These are phyloP conservation scores for Beauveria sp. DNA, from an alignment of 2,329 filamentous ascomycete species.

Conservation along the genomic window DNA sequence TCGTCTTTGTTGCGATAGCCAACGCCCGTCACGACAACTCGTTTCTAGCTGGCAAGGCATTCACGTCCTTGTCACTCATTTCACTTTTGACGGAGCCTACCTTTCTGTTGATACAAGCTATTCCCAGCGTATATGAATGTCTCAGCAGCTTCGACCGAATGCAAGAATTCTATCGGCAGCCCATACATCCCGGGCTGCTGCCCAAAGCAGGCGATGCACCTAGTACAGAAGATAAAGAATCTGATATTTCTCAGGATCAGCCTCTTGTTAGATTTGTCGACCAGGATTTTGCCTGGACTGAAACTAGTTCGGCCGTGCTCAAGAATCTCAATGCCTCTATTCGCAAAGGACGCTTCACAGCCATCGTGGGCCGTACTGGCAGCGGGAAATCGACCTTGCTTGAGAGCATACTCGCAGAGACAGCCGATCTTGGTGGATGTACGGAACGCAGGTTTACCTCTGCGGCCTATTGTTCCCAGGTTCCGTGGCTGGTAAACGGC, in stretches of 20 bases:
- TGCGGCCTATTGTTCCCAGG: slow-evolving; percentile 15
- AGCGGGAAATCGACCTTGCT: slow-evolving; percentile 15
- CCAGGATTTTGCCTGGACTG: background rate
- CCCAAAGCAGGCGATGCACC: too few species aligned
- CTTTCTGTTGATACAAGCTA: slow-evolving; percentile 11
- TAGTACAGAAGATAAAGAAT: background rate
- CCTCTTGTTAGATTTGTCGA: background rate
- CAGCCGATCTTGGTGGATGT: background rate
- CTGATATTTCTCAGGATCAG: background rate
- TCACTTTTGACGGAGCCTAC: slow-evolving; percentile 14
- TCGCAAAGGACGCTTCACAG: background rate
- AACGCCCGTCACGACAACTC: slow-evolving; percentile 11
- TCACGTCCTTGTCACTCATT: slow-evolving; percentile 21
- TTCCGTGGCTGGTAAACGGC: slow-evolving; percentile 14
- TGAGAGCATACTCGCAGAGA: slow-evolving; percentile 14
- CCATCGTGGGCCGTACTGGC: slow-evolving; percentile 8
- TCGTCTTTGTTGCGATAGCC: background rate
- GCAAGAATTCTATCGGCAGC: slow-evolving; percentile 13
- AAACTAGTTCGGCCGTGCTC: background rate
- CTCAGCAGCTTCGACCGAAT: slow-evolving; percentile 20
- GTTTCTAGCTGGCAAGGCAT: slow-evolving; percentile 14
- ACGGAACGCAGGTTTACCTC: background rate
- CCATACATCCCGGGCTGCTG: background rate
- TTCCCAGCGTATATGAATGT: slow-evolving; percentile 2
- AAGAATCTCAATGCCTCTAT: background rate